These are phyloP conservation scores for Sanguinoderma infundibulare DNA, from an alignment of 1,284 basidiomycete genomes.

Conservation along the genomic window DNA sequence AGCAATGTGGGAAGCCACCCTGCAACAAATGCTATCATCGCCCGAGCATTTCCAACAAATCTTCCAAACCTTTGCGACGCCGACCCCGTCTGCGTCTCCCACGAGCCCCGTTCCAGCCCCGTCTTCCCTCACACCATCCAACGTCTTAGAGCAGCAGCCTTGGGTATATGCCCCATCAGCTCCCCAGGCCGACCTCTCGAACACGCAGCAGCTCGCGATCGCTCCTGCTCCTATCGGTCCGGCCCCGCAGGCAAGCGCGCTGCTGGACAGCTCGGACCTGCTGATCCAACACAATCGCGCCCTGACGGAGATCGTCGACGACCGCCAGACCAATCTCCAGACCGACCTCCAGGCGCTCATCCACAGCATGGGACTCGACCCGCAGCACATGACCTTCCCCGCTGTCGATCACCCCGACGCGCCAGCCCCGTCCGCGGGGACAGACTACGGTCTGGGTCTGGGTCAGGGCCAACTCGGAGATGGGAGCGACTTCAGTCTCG, in stretches of 20 bases:
- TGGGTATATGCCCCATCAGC: neutral
- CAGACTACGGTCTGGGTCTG: neutral
- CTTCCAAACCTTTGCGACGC: constrained; percentile 55
- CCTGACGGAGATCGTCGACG: constrained; percentile 70
- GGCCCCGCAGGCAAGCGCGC: constrained; percentile 39
- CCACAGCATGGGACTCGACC: constrained; percentile 69
- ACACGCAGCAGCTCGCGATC: neutral
- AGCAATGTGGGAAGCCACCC: constrained; percentile 60
- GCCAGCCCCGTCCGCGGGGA: constrained; percentile 3
- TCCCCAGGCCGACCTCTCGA: constrained; percentile 16
- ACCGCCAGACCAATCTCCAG: constrained; percentile 76
- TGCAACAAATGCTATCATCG: constrained; percentile 62
- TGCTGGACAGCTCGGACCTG: constrained; percentile 39
- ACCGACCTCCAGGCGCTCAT: constrained; percentile 77
- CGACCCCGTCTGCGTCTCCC: constrained; percentile 31
- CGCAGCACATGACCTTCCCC: constrained; percentile 38
- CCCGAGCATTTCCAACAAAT: constrained; percentile 75
- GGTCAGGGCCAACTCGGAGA: neutral
- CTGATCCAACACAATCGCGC: constrained; percentile 63
- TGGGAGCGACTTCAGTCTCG: constrained; percentile 39
- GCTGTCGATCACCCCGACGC: constrained; percentile 16
- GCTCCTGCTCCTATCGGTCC: constrained; percentile 14
- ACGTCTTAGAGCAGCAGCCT: constrained; percentile 18
- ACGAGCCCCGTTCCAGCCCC: constrained; percentile 8
- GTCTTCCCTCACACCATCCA: constrained; percentile 32